Conservation (phyloP, 1,284 basidiomycete genomes). For the Athelia sp. region DNA sequence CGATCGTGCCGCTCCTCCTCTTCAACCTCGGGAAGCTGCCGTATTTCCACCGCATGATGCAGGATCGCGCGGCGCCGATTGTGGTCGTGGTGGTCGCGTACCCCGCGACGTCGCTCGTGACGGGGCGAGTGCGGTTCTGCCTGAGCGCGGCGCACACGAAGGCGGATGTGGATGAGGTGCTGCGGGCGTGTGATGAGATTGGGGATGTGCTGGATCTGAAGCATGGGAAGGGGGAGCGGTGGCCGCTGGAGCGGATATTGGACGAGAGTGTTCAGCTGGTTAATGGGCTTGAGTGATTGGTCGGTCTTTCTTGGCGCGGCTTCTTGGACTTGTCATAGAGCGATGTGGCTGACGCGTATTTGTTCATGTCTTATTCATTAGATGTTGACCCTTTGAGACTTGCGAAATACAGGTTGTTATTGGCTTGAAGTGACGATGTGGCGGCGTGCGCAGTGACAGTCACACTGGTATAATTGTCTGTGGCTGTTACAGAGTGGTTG, state of each 20-base stretch:
- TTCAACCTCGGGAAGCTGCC: conserved; percentile 95
- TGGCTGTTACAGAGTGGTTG: too few relatives aligned
- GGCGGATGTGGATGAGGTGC: conserved; percentile 86
- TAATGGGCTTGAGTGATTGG: conserved; percentile 9
- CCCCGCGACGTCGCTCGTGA: conserved; percentile 90
- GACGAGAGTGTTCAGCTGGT: conserved; percentile 55
- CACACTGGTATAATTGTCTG: too few relatives aligned
- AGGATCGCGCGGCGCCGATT: conserved; percentile 80
- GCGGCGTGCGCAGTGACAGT: too few relatives aligned
- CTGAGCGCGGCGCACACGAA: conserved; percentile 95
- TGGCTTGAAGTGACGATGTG: too few relatives aligned
- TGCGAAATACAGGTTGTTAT: too few relatives aligned
- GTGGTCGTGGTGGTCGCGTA: conserved; percentile 89
- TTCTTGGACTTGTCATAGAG: too few relatives aligned
- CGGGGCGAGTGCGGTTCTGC: conserved; percentile 91
- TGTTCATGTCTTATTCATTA: too few relatives aligned
- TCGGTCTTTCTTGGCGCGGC: too few relatives aligned
- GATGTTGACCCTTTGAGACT: too few relatives aligned
- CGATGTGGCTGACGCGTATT: too few relatives aligned
- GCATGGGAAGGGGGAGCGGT: conserved; percentile 72
- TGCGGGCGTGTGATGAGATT: conserved; percentile 90
- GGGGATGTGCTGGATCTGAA: conserved; percentile 87
- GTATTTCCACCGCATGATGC: conserved; percentile 87
- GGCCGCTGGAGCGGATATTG: conserved; percentile 79
- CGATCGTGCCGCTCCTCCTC: conserved; percentile 90